phyloP scores from a whole-genome alignment of 371 early-diverging fungal species.

The Fennellomyces sp. region DNA sequence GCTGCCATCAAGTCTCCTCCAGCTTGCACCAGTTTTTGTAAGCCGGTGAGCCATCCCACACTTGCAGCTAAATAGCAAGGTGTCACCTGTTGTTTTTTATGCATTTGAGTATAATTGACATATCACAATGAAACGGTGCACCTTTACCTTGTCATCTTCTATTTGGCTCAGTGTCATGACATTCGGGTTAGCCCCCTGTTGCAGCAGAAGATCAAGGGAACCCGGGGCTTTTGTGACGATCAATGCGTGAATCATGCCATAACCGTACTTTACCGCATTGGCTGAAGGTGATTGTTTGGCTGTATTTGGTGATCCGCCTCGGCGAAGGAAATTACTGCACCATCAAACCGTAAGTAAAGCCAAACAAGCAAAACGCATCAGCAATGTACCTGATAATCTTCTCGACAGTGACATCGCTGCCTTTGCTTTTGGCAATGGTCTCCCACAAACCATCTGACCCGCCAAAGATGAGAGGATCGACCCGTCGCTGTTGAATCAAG shows the following conservation, averaged over 20 bases:
- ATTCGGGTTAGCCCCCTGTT: constrained; percentile 51
- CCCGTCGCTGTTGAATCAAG: constrained; percentile 35
- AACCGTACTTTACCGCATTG: constrained; percentile 42
- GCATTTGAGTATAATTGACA: not conserved
- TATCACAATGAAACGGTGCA: not conserved
- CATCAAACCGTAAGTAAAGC: not conserved
- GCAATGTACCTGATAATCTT: constrained; percentile 39
- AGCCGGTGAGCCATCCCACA: constrained; percentile 41
- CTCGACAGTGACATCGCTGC: constrained; percentile 41
- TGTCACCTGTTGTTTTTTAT: constrained; percentile 25
- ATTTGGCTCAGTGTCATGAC: constrained; percentile 30
- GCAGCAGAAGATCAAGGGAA: constrained; percentile 35
- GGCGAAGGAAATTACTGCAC: constrained; percentile 38
- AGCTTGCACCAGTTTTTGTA: constrained; percentile 39
- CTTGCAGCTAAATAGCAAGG: constrained; percentile 49
- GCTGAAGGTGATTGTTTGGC: constrained; percentile 39
- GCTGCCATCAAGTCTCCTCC: constrained; percentile 46
- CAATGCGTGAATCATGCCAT: constrained; percentile 51
- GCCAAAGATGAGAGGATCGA: constrained; percentile 45
- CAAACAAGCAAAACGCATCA: not conserved
- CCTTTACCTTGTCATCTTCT: constrained; percentile 45
- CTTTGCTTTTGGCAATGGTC: constrained; percentile 36
- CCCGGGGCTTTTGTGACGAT: constrained; percentile 39
- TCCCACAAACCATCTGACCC: constrained; percentile 53
- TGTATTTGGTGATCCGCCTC: constrained; percentile 53